Evolutionary conservation across 441 rosid genomes (phyloP).

Genomic region (Isatis lusitanica): DNA sequence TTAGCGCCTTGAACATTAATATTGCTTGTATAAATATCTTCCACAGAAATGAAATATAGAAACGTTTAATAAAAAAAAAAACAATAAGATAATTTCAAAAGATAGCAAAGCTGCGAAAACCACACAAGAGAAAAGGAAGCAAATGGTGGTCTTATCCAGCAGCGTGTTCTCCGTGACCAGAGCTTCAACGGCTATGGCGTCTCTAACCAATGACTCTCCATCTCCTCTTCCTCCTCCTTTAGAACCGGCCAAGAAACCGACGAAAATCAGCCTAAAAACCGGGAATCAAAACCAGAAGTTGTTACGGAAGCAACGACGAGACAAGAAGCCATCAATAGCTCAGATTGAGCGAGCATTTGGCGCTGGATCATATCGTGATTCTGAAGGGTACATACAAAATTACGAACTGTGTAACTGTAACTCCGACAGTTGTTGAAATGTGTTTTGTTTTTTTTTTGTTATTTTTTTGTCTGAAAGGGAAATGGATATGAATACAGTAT

Average conservation of each 20-base stretch:
- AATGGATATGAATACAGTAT: slow-evolving; percentile 44
- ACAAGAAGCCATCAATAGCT: slow-evolving; percentile 44
- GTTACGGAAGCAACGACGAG: slow-evolving; percentile 31
- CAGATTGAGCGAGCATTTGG: slow-evolving; percentile 75
- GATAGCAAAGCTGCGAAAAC: not conserved
- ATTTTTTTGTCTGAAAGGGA: slow-evolving; percentile 36
- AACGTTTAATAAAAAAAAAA: not conserved
- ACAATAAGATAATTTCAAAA: not conserved
- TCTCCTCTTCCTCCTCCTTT: slow-evolving; percentile 29
- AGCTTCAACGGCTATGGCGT: slow-evolving; percentile 24
- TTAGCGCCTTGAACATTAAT: not conserved
- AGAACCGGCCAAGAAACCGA: slow-evolving; percentile 26
- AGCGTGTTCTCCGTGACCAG: slow-evolving; percentile 27
- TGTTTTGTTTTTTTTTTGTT: not conserved
- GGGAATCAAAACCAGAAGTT: slow-evolving; percentile 24
- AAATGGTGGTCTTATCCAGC: slow-evolving; percentile 35
- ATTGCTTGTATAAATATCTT: not conserved
- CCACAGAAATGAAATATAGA: not conserved
- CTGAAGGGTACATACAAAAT: slow-evolving; percentile 40
- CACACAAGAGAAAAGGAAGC: slow-evolving; percentile 20
- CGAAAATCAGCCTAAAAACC: not conserved
- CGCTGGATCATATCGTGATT: slow-evolving; percentile 67
- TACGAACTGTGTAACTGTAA: not conserved
- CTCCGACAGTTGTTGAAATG: not conserved
- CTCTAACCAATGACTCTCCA: slow-evolving; percentile 17